phyloP scores from a whole-genome alignment of 2,329 filamentous ascomycete species.

The Neofusicoccum ribis region DNA sequence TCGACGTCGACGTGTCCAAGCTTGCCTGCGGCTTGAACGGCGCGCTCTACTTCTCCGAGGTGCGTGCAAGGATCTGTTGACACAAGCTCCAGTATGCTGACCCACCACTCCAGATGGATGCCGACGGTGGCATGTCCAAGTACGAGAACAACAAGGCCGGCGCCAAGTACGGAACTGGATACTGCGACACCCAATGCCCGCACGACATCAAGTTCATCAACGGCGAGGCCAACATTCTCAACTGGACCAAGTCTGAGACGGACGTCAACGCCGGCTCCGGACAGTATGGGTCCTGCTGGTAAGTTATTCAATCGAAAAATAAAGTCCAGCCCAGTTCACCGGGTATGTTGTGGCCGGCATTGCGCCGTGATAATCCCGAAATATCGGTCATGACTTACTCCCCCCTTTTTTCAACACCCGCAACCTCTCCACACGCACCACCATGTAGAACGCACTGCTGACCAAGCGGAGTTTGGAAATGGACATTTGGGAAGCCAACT shows the following conservation, averaged over 20 bases:
- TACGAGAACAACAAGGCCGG: constrained; percentile 53
- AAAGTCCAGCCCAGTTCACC: too few species aligned
- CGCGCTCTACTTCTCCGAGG: constrained; percentile 57
- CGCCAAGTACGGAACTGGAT: constrained; percentile 61
- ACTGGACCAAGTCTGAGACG: constrained; percentile 53
- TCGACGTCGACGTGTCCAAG: constrained; percentile 55
- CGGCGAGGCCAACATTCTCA: constrained; percentile 57
- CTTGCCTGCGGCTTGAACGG: constrained; percentile 71
- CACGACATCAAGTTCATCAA: constrained; percentile 55
- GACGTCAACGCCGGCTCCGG: constrained; percentile 58
- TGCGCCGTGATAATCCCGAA: too few species aligned
- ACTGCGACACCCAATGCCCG: constrained; percentile 46
- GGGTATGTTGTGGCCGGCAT: too few species aligned
- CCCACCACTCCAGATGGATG: constrained; percentile 58
- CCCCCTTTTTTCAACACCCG: neutral
- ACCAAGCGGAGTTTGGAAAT: constrained; percentile 55
- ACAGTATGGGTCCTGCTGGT: constrained; percentile 59
- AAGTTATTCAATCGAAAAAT: neutral
- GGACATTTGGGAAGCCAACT: constrained; percentile 72
- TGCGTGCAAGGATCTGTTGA: constrained; percentile 23
- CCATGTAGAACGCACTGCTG: neutral
- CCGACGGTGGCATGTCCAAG: constrained; percentile 58
- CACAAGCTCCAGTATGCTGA: neutral
- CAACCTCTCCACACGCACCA: neutral
- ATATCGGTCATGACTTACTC: too few species aligned